Evolutionary conservation across 768 basidiomycete genomes (phyloP).

Genomic region (Boletus sp.): DNA sequence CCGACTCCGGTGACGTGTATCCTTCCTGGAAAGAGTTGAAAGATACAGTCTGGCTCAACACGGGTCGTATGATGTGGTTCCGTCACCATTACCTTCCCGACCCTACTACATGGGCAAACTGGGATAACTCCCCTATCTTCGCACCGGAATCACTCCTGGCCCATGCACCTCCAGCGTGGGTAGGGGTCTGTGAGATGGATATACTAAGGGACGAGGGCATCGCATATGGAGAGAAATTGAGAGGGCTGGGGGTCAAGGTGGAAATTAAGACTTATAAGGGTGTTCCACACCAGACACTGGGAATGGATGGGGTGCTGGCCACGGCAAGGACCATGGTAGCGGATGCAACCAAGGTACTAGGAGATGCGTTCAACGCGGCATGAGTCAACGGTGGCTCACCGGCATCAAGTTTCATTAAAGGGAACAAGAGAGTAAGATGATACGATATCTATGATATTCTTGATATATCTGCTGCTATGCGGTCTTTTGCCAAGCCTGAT

Average conservation of each 20-base stretch:
- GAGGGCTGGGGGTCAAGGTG: slow-evolving; percentile 47
- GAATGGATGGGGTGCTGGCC: slow-evolving; percentile 53
- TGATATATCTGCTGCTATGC: slow-evolving; percentile 26
- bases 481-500: slow-evolving; percentile 26
- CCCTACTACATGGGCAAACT: slow-evolving; percentile 52
- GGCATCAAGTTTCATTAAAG: background rate
- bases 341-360: slow-evolving; percentile 21
- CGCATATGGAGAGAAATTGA: slow-evolving; percentile 57
- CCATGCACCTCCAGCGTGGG: slow-evolving; percentile 55
- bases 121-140: slow-evolving; percentile 71
- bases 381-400: background rate
- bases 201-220: slow-evolving; percentile 66
- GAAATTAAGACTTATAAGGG: slow-evolving; percentile 55
- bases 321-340: slow-evolving; percentile 14
- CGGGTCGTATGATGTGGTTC: slow-evolving; percentile 71
- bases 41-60: slow-evolving; percentile 56
- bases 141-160: slow-evolving; percentile 53
- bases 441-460: slow-evolving; percentile 21
- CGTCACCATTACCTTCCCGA: slow-evolving; percentile 63
- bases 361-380: slow-evolving; percentile 14
- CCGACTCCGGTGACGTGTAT: slow-evolving; percentile 34
- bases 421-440: background rate
- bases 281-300: slow-evolving; percentile 64
- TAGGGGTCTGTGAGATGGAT: slow-evolving; percentile 63
- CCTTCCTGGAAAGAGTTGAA: slow-evolving; percentile 56